Percentiles rank a stretch among this genome's conserved stretches.
phyloP scores from a whole-genome alignment of 2,329 filamentous ascomycete genomes.

The Phaeosphaeria sp. region DNA sequence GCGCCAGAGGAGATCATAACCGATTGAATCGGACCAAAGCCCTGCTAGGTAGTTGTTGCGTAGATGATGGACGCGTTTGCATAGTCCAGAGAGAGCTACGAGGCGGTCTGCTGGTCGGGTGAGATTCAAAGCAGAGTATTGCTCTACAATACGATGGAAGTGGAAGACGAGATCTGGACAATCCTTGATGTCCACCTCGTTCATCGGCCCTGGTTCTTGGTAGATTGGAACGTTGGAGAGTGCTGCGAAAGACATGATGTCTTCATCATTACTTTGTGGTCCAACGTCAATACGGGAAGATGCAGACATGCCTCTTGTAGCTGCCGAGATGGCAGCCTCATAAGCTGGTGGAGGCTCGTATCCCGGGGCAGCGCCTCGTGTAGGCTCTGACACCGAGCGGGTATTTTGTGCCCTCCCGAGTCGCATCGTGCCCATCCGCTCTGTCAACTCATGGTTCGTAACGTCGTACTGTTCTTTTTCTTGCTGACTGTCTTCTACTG shows the following conservation, averaged over 20 bases:
- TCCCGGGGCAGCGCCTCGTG: background rate
- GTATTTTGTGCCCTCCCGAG: background rate
- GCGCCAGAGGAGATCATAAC: slow-evolving; percentile 25
- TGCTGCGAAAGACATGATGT: slow-evolving; percentile 3
- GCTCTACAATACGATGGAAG: slow-evolving; percentile 20
- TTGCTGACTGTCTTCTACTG: slow-evolving; percentile 9
- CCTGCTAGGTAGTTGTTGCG: slow-evolving; percentile 20
- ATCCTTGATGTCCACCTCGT: slow-evolving; percentile 6
- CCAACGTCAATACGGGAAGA: background rate
- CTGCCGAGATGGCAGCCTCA: background rate
- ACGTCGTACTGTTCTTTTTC: slow-evolving; percentile 3
- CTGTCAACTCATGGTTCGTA: background rate
- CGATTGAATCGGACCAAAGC: slow-evolving; percentile 24
- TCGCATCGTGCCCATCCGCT: background rate
- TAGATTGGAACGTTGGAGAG: slow-evolving; percentile 4
- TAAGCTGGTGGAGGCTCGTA: slow-evolving; percentile 1
- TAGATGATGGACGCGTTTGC: slow-evolving; percentile 17
- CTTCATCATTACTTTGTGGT: background rate
- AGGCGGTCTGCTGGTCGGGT: slow-evolving; percentile 18
- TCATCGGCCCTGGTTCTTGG: background rate
- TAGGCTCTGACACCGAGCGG: background rate
- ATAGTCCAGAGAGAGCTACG: slow-evolving; percentile 21
- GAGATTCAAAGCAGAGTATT: slow-evolving; percentile 19
- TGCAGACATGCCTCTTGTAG: background rate
- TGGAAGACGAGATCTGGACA: slow-evolving; percentile 12